A percentile compares a stretch with the other conserved stretches of the same genome.
phyloP scores from a whole-genome alignment of 768 basidiomycete species.

The Psilocybe cubensis region DNA sequence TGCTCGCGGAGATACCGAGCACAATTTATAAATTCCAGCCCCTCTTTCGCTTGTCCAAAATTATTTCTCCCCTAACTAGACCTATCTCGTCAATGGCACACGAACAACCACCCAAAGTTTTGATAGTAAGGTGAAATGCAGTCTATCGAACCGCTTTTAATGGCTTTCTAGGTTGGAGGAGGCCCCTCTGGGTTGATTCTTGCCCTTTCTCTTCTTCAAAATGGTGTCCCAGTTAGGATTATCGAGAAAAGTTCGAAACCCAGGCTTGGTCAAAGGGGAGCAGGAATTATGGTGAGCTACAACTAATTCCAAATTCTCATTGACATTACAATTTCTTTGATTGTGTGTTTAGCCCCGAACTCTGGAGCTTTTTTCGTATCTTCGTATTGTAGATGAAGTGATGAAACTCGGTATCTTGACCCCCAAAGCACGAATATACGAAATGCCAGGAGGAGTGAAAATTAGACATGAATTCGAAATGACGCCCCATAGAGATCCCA shows the following conservation, averaged over 20 bases:
- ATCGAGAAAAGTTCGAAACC: slow-evolving; percentile 47
- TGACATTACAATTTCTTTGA: neutral
- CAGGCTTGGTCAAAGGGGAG: slow-evolving; percentile 40
- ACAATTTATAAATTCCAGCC: neutral
- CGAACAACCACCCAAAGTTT: slow-evolving; percentile 19
- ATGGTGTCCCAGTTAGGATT: slow-evolving; percentile 52
- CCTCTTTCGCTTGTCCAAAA: neutral
- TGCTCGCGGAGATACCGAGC: neutral
- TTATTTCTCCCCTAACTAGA: neutral
- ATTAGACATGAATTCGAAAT: slow-evolving; percentile 35
- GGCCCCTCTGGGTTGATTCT: slow-evolving; percentile 50
- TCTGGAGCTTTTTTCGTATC: slow-evolving; percentile 44
- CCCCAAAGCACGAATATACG: slow-evolving; percentile 35
- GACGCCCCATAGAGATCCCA: slow-evolving; percentile 30
- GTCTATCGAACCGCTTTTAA: neutral
- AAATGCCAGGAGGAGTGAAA: slow-evolving; percentile 32
- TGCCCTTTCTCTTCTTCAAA: slow-evolving; percentile 44
- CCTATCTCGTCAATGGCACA: neutral
- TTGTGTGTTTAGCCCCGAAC: slow-evolving; percentile 40
- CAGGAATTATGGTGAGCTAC: slow-evolving; percentile 38
- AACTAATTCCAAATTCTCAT: neutral
- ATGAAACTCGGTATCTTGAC: slow-evolving; percentile 30
- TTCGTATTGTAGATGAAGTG: slow-evolving; percentile 42
- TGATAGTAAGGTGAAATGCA: slow-evolving; percentile 21
- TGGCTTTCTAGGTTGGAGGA: slow-evolving; percentile 41